Evolutionary conservation across 176 grass and related monocot species (phyloP), one percentile per base, ranked within the genome.

Genomic region (Coix lacrymajobi): DNA sequence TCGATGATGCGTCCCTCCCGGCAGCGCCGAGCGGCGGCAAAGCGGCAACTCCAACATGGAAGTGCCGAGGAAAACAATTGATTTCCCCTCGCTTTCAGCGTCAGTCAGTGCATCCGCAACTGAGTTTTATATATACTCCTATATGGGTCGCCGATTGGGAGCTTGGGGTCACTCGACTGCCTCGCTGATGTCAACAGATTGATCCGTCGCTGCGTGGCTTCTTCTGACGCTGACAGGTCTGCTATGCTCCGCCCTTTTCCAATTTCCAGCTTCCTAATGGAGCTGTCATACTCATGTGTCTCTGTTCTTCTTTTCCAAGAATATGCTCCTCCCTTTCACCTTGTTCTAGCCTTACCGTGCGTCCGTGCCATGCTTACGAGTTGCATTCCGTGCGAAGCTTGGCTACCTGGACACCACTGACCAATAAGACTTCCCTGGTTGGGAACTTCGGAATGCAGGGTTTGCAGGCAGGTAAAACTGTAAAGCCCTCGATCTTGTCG

Each of bases 41-140:
- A 66, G 30, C 36, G 54, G 57, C 61, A 30, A 0, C 38, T 46
- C 40, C 69, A 75, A n/a, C 39, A 33, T 15, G 78, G 34, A 39
- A 58, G 72, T 26, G 24, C 34, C 62, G 78, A 67, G 79, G 79
- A 72, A 72, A 80, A 49, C 56, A 41, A 66, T 30, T 64, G 36
- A 3, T 85, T 79, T 30, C 28, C 28, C 56, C 33, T 89, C 62
- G 20, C 40, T 76, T 85, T 81, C 82, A 89, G 71, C 66, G 69
- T 70, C 63, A 43, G 51, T 66, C 81, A 76, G 76, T 81, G 77
- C 77, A 76, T 15, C 73, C 37, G 29, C 83, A 78, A 72, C 83
- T 67, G 72, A 64, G 44, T 82, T 90, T 81, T 82, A 66, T 77
- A 28, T 43, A 43, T 19, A 61, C n/a, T n/a, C n/a, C n/a, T 12